Conservation (phyloP, 1,284 basidiomycete species). For the Moesziomyces globuligerus region DNA sequence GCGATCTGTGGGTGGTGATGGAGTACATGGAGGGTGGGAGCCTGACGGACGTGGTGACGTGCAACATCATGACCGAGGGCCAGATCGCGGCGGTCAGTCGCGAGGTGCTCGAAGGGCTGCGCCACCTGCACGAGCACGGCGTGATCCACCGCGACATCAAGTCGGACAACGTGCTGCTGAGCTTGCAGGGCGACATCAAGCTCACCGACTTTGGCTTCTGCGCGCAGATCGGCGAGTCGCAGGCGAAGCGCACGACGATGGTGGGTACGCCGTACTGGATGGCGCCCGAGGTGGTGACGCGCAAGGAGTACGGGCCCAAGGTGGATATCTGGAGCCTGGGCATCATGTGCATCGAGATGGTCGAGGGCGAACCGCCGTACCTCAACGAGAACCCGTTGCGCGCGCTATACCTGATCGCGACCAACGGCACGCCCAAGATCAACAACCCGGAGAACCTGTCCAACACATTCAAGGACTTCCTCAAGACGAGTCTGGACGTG, state of each 20-base stretch:
- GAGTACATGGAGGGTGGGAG: conserved; percentile 97
- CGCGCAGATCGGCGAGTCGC: no score
- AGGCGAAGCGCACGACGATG: no score
- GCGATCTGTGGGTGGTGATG: conserved; percentile 99
- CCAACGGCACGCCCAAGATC: conserved; percentile 96
- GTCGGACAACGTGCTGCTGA: conserved; percentile 93
- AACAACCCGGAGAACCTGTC: conserved; percentile 92
- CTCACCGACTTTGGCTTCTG: no score
- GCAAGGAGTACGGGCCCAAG: conserved; percentile 98
- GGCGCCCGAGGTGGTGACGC: no score
- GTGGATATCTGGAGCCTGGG: conserved; percentile 98
- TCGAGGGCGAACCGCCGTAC: conserved; percentile 98
- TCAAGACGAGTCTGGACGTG: conserved; percentile 89
- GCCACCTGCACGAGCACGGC: conserved; percentile 90
- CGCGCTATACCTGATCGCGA: conserved; percentile 94
- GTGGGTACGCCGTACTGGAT: no score
- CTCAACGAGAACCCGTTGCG: conserved; percentile 96
- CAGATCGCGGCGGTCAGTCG: conserved; percentile 93
- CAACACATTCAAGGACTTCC: conserved; percentile 87
- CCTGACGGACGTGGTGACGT: conserved; percentile 94
- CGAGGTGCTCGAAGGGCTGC: conserved; percentile 88
- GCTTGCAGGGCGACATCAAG: conserved; percentile 95
- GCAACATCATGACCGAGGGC: conserved; percentile 89
- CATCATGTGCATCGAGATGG: conserved; percentile 99
- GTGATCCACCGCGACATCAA: conserved; percentile 99